These are phyloP conservation scores for Porodaedalea pini DNA, from an alignment of 1,284 basidiomycete species.

Conservation along the genomic window DNA sequence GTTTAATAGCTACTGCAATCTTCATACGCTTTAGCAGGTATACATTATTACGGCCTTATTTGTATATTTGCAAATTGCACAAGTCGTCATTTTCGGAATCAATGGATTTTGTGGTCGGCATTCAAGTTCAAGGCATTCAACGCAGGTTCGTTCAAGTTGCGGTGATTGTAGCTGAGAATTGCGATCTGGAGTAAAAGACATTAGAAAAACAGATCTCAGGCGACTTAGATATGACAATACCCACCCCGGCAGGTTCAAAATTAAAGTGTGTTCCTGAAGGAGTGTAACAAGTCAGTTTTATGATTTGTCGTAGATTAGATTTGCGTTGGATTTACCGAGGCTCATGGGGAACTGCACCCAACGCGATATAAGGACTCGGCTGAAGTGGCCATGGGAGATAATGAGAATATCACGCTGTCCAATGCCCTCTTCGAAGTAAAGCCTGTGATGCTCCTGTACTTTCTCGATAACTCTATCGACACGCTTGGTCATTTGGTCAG, in stretches of 20 bases:
- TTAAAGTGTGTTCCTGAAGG: constrained; percentile 69
- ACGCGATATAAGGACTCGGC: constrained; percentile 76
- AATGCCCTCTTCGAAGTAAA: constrained; percentile 63
- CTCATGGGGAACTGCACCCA: constrained; percentile 71
- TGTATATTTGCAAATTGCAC: no score
- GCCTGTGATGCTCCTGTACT: constrained; percentile 71
- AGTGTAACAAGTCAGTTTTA: constrained; percentile 4
- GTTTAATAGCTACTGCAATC: background rate
- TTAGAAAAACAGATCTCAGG: constrained; percentile 14
- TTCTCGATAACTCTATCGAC: constrained; percentile 70
- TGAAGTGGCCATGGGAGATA: constrained; percentile 83
- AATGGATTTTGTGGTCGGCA: constrained; percentile 33
- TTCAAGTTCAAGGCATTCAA: constrained; percentile 72
- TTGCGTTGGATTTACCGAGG: constrained; percentile 45
- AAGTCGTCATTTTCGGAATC: background rate
- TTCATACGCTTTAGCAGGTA: background rate
- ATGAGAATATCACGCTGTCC: constrained; percentile 70
- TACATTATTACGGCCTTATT: no score
- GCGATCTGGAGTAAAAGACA: constrained; percentile 45
- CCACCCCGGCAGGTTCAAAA: constrained; percentile 75
- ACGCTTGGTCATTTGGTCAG: constrained; percentile 72
- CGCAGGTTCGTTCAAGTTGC: constrained; percentile 70
- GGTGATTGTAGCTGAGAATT: constrained; percentile 74
- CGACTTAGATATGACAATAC: constrained; percentile 27
- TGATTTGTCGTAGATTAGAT: background rate